A percentile compares a stretch with the other conserved stretches of the same genome.
Conservation (phyloP, 2,329 filamentous ascomycete species). For the Verticillium nubilum region DNA sequence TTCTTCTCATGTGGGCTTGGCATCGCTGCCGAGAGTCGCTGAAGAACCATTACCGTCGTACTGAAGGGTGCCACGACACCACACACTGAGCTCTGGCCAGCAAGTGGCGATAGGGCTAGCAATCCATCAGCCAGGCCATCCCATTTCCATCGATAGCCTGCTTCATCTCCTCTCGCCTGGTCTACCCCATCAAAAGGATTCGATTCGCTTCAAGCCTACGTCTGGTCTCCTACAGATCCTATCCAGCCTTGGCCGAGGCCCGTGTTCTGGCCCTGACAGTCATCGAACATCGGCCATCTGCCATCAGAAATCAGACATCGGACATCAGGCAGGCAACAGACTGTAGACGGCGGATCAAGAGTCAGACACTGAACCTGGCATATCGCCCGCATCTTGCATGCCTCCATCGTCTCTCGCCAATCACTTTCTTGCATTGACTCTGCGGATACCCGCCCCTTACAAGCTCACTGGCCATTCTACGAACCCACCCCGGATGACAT, state of each 20-base stretch:
- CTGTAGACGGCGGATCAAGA: neutral
- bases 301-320: neutral
- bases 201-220: too few relatives aligned
- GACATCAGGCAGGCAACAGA: neutral
- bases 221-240: too few relatives aligned
- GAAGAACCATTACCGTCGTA: too few relatives aligned
- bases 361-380: neutral
- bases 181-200: too few relatives aligned
- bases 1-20: neutral
- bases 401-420: neutral
- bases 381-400: neutral
- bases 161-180: too few relatives aligned
- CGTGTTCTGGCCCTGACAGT: too few relatives aligned
- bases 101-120: neutral
- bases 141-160: too few relatives aligned
- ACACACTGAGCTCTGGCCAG: too few relatives aligned
- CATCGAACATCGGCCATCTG: too few relatives aligned
- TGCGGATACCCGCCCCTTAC: neutral
- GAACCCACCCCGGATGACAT: neutral
- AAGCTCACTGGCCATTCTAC: neutral
- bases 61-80: too few relatives aligned
- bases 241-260: too few relatives aligned
- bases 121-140: neutral
- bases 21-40: neutral
- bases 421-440: neutral